Evolutionary conservation across 2,329 filamentous ascomycete genomes (phyloP).

Genomic region (Beauveria bassiana): DNA sequence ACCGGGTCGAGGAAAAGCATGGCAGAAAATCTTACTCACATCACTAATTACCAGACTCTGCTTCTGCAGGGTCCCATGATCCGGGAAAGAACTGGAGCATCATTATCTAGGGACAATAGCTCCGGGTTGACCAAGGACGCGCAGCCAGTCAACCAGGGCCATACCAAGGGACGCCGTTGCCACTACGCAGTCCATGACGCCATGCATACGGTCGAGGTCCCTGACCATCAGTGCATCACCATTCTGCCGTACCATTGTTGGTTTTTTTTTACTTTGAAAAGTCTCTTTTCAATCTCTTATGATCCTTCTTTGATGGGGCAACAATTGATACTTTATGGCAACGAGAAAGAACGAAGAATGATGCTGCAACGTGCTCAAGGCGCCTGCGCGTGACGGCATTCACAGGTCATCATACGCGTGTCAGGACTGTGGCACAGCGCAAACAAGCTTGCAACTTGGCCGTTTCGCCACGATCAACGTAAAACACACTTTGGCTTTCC

Average conservation of each 20-base stretch:
- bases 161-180: neutral
- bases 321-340: too few species aligned
- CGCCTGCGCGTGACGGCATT: too few species aligned
- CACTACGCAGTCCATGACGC: slow-evolving; percentile 4
- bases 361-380: too few species aligned
- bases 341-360: too few species aligned
- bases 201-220: neutral
- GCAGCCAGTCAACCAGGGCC: neutral
- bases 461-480: neutral
- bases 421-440: neutral
- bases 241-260: neutral
- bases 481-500: too few species aligned
- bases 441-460: neutral
- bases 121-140: neutral
- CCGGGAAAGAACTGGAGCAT: neutral
- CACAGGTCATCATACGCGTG: too few species aligned
- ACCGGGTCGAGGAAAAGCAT: too few species aligned
- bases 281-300: neutral
- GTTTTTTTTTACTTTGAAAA: neutral
- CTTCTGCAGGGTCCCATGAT: neutral
- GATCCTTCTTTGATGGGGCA: too few species aligned
- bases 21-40: neutral
- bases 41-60: neutral
- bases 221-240: neutral
- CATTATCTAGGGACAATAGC: neutral